Conservation (phyloP, 2,329 filamentous ascomycete genomes). For the Stromatinia cepivora region DNA sequence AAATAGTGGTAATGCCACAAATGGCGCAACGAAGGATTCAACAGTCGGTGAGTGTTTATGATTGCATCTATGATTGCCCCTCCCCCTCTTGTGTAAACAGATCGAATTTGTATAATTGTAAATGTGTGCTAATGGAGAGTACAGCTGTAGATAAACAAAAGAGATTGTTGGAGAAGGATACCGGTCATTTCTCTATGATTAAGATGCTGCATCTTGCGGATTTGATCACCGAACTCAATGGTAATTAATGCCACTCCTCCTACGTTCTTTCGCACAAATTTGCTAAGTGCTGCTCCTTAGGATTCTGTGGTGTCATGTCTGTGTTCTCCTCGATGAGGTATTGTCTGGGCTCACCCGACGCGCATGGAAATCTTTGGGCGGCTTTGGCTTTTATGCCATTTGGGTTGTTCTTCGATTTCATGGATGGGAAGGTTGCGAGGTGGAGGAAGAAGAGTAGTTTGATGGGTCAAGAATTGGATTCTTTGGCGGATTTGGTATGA, state of each 20-base stretch:
- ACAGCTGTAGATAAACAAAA: constrained; percentile 74
- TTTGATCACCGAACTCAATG: constrained; percentile 79
- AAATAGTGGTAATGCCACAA: constrained; percentile 51
- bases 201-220: constrained; percentile 76
- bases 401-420: constrained; percentile 94
- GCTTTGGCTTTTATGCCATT: constrained; percentile 88
- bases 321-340: constrained; percentile 94
- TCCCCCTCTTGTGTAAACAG: not conserved
- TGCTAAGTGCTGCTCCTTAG: constrained; percentile 43
- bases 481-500: constrained; percentile 83
- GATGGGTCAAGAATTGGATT: constrained; percentile 98
- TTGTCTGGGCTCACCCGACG: constrained; percentile 69
- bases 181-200: constrained; percentile 71
- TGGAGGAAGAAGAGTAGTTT: constrained; percentile 97
- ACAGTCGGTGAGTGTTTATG: constrained; percentile 43
- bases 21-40: constrained; percentile 50
- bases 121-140: constrained; percentile 26
- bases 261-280: constrained; percentile 24
- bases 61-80: constrained; percentile 11
- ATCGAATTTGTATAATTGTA: constrained; percentile 1
- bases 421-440: constrained; percentile 93
- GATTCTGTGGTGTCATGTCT: constrained; percentile 90
- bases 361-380: constrained; percentile 71
- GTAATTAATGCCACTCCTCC: constrained; percentile 45
- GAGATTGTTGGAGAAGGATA: constrained; percentile 66